Evolutionary conservation across 257 asterid genomes (phyloP).

Genomic region (Solanum rostratum): DNA sequence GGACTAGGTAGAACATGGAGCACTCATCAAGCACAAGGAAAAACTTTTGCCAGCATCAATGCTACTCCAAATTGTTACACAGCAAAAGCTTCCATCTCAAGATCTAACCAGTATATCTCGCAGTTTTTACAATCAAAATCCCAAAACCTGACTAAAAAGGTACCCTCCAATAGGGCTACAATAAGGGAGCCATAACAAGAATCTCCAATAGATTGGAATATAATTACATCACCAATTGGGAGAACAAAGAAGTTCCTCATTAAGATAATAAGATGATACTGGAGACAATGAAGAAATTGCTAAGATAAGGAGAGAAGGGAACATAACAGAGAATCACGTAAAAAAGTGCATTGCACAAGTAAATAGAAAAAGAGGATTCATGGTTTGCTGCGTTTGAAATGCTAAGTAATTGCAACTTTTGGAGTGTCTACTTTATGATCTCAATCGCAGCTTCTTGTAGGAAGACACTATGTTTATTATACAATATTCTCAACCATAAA

Average conservation of each 20-base stretch:
- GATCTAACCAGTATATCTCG: no score
- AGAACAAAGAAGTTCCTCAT: not conserved
- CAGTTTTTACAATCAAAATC: not conserved
- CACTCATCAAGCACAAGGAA: not conserved
- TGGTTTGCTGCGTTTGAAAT: no score
- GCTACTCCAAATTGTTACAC: not conserved
- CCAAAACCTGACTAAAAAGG: not conserved
- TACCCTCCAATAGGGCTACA: not conserved
- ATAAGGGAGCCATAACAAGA: not conserved
- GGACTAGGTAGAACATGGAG: not conserved
- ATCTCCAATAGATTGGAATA: not conserved
- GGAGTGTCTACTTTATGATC: not conserved
- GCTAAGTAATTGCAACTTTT: not conserved
- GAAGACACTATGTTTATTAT: not conserved
- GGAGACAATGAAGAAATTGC: not conserved
- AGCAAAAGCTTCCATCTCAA: not conserved
- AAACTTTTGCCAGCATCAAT: not conserved
- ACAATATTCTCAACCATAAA: no score
- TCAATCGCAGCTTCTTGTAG: not conserved
- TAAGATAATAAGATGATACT: not conserved
- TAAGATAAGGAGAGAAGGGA: no score
- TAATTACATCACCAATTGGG: not conserved
- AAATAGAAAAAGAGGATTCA: not conserved
- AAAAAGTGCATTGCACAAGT: no score
- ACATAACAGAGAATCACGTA: no score